Conservation (phyloP, 2,329 filamentous ascomycete genomes). For the Aspergillus intermedius region DNA sequence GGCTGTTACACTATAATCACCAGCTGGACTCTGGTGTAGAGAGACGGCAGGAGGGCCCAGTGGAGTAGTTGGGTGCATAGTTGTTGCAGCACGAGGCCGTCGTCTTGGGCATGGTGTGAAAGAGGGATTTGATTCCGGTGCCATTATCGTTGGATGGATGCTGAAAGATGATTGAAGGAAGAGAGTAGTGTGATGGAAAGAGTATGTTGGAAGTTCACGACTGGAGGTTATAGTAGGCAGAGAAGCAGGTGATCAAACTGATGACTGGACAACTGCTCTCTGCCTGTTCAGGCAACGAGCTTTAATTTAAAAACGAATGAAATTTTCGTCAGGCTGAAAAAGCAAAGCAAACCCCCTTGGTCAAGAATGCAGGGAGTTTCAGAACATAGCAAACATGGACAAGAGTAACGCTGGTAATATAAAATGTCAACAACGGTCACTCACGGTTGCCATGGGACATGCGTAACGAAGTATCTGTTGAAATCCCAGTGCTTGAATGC, state of each 20-base stretch:
- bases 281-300: neutral
- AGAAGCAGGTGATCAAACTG: neutral
- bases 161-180: neutral
- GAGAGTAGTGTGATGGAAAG: too few species aligned
- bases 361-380: conserved; percentile 15
- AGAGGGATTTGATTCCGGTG: conserved; percentile 44
- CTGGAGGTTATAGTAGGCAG: neutral
- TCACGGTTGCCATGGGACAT: neutral
- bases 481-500: neutral
- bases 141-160: conserved; percentile 29
- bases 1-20: conserved; percentile 31
- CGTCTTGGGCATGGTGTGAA: conserved; percentile 25
- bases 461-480: neutral
- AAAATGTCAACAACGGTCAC: neutral
- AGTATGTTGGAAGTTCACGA: neutral
- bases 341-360: conserved; percentile 22
- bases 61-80: conserved; percentile 22
- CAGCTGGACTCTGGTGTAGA: conserved; percentile 23
- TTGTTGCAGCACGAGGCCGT: conserved; percentile 25
- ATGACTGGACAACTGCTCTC: neutral
- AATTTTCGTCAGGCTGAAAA: neutral
- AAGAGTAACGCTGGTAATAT: neutral
- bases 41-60: conserved; percentile 36
- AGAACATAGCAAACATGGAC: conserved; percentile 19
- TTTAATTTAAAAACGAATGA: neutral